Conservation (phyloP, 75 land plant genomes). For the Pinus albicaulis region DNA sequence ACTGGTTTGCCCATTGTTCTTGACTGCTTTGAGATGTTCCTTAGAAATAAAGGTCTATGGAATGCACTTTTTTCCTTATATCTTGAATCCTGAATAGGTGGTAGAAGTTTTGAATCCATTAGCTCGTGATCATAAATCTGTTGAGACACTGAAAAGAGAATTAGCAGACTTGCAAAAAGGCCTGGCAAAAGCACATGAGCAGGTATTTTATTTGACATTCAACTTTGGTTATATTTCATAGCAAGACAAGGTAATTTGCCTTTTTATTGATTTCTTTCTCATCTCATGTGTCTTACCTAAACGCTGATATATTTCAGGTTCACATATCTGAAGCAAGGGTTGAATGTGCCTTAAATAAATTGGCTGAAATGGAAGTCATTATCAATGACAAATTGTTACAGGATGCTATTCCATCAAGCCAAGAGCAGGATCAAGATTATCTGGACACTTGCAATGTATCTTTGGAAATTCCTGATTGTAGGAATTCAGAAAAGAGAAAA, state of each 20-base stretch:
- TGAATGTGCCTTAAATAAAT: slow-evolving; percentile 69
- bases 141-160: slow-evolving; percentile 83
- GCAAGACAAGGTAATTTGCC: background rate
- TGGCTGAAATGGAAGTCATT: slow-evolving; percentile 84
- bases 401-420: slow-evolving; percentile 26
- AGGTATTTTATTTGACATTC: slow-evolving; percentile 44
- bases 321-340: slow-evolving; percentile 97
- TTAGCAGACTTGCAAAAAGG: slow-evolving; percentile 85
- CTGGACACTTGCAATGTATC: slow-evolving; percentile 17
- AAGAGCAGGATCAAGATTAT: slow-evolving; percentile 13
- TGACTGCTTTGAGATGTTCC: background rate
- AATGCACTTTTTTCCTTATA: slow-evolving; percentile 7
- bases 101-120: slow-evolving; percentile 96
- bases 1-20: background rate
- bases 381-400: slow-evolving; percentile 79
- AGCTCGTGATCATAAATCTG: slow-evolving; percentile 88
- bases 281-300: slow-evolving; percentile 4
- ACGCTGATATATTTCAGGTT: slow-evolving; percentile 45
- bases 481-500: slow-evolving; percentile 15
- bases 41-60: background rate
- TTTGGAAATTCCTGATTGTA: slow-evolving; percentile 26
- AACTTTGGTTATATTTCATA: background rate
- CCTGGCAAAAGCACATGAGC: slow-evolving; percentile 75
- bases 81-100: slow-evolving; percentile 45
- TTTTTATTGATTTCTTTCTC: background rate